Conservation (phyloP, 352 stramenopile species). For the Pythium dissotocum region DNA sequence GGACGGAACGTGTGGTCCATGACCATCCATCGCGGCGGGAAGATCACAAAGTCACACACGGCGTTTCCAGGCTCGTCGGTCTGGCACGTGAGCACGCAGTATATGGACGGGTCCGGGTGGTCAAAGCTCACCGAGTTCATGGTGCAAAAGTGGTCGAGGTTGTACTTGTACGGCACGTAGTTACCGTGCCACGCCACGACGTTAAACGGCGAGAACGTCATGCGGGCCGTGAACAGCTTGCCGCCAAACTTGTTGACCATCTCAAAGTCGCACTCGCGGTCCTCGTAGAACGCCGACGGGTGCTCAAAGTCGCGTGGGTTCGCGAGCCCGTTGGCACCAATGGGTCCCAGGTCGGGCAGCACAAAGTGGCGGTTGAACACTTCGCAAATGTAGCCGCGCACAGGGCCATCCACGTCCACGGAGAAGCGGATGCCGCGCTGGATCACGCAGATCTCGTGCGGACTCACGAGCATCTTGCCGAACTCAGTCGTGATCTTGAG, state of each 20-base stretch:
- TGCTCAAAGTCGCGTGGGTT: slow-evolving; percentile 96
- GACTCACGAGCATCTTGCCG: slow-evolving; percentile 81
- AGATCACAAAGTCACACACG: slow-evolving; percentile 97
- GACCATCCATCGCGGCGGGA: slow-evolving; percentile 95
- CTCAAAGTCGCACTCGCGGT: slow-evolving; percentile 75
- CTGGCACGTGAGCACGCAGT: slow-evolving; percentile 96
- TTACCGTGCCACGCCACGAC: slow-evolving; percentile 98
- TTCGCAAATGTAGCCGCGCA: slow-evolving; percentile 95
- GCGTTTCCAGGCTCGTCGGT: slow-evolving; percentile 92
- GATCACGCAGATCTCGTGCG: slow-evolving; percentile 95
- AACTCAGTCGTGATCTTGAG: slow-evolving; percentile 95
- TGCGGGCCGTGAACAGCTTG: slow-evolving; percentile 84
- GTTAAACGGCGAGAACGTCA: slow-evolving; percentile 93
- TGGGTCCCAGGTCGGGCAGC: slow-evolving; percentile 94
- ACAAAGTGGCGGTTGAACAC: slow-evolving; percentile 95
- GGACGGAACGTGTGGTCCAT: slow-evolving; percentile 93
- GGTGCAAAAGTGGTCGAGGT: slow-evolving; percentile 94
- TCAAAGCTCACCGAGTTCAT: slow-evolving; percentile 97
- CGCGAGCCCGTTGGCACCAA: slow-evolving; percentile 95
- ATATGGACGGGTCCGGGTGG: slow-evolving; percentile 97
- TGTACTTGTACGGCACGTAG: slow-evolving; percentile 98
- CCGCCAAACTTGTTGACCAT: slow-evolving; percentile 90
- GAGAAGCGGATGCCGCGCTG: slow-evolving; percentile 94
- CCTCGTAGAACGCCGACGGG: slow-evolving; percentile 89
- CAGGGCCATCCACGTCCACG: slow-evolving; percentile 81